phyloP scores from a whole-genome alignment of 2,329 filamentous ascomycete species.

The Epichloe gansuensis region DNA sequence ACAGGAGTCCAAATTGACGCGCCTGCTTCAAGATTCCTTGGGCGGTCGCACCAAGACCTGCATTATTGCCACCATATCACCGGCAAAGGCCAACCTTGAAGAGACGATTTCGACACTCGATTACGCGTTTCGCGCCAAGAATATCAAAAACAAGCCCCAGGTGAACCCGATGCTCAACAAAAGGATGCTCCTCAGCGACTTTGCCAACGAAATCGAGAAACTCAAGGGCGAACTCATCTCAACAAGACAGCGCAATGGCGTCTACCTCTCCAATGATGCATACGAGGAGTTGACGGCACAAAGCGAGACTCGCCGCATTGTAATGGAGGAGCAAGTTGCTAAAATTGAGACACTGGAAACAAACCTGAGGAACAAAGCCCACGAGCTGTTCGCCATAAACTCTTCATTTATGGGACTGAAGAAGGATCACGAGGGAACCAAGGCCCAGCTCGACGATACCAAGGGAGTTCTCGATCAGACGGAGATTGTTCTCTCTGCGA shows the following conservation, averaged over 20 bases:
- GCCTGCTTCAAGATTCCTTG: slow-evolving; percentile 88
- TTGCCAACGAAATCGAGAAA: slow-evolving; percentile 85
- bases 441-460: slow-evolving; percentile 61
- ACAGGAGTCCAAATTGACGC: slow-evolving; percentile 92
- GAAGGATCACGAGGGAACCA: slow-evolving; percentile 76
- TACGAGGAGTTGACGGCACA: slow-evolving; percentile 88
- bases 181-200: slow-evolving; percentile 81
- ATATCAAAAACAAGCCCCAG: slow-evolving; percentile 96
- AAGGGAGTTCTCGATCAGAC: slow-evolving; percentile 77
- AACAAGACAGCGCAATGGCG: slow-evolving; percentile 84
- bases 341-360: slow-evolving; percentile 87
- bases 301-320: slow-evolving; percentile 81
- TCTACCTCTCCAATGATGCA: slow-evolving; percentile 79
- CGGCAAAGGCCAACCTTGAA: slow-evolving; percentile 87
- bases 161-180: slow-evolving; percentile 87
- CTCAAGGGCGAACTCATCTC: slow-evolving; percentile 88
- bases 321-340: slow-evolving; percentile 83
- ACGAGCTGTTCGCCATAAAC: slow-evolving; percentile 79
- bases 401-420: slow-evolving; percentile 80
- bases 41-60: slow-evolving; percentile 95
- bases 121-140: slow-evolving; percentile 96
- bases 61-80: slow-evolving; percentile 94
- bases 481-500: slow-evolving; percentile 69
- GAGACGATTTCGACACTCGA: slow-evolving; percentile 97
- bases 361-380: slow-evolving; percentile 84